Evolutionary conservation across 352 stramenopile species (phyloP).

Genomic region (Globisporangium sylvaticum): DNA sequence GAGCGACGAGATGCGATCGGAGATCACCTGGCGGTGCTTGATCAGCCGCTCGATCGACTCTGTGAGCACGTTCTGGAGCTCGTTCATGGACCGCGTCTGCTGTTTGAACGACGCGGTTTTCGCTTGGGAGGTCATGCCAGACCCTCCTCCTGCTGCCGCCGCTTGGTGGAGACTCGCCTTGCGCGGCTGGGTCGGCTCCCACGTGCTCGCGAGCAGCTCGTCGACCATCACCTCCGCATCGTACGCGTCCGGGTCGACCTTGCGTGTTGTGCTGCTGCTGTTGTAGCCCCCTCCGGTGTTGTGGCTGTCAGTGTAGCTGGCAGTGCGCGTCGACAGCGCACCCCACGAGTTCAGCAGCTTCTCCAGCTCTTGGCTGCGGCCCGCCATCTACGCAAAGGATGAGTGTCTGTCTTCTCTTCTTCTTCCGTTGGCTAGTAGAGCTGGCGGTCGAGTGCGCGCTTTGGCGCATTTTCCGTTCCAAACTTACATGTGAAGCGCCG

Average conservation of each 20-base stretch:
- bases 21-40: constrained; percentile 54
- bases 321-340: neutral
- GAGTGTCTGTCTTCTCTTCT: neutral
- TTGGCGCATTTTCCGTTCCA: neutral
- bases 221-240: constrained; percentile 76
- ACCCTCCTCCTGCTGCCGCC: neutral
- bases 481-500: neutral
- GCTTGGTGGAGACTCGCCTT: constrained; percentile 14
- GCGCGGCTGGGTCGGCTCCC: constrained; percentile 25
- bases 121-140: neutral
- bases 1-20: constrained; percentile 47
- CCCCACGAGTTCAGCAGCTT: constrained; percentile 45
- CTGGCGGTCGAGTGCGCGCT: too few relatives aligned
- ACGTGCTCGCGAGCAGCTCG: constrained; percentile 62
- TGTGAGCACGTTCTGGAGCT: constrained; percentile 54
- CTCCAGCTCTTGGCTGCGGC: constrained; percentile 52
- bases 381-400: neutral
- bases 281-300: neutral
- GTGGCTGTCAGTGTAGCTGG: neutral
- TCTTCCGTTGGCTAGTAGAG: neutral
- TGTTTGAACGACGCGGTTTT: constrained; percentile 38
- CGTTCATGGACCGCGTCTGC: constrained; percentile 59
- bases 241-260: constrained; percentile 21
- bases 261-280: neutral
- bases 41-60: constrained; percentile 57